Percentiles rank a stretch among this genome's conserved stretches.
These are phyloP conservation scores for Syncephalastrum racemosum DNA, from an alignment of 371 early-diverging fungal genomes.

Conservation along the genomic window DNA sequence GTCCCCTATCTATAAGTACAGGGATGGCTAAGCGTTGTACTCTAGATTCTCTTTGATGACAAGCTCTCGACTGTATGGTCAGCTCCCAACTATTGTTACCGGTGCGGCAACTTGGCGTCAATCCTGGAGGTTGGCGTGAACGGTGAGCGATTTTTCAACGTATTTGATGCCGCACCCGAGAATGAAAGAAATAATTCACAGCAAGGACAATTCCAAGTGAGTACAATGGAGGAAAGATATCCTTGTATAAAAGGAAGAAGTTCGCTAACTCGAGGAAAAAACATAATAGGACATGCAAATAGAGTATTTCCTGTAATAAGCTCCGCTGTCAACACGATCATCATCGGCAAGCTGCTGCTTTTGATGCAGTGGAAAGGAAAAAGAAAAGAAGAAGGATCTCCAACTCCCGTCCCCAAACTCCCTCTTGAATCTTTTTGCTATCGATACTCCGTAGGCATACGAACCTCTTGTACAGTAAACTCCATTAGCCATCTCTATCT, in stretches of 20 bases:
- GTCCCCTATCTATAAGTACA: neutral
- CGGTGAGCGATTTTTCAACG: slow-evolving; percentile 83
- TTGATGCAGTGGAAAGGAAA: no score
- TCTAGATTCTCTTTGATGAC: slow-evolving; percentile 78
- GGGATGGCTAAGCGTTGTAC: no score
- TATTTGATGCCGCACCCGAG: slow-evolving; percentile 90
- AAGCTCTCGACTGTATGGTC: slow-evolving; percentile 91
- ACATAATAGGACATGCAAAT: slow-evolving; percentile 16
- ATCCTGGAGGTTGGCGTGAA: slow-evolving; percentile 87
- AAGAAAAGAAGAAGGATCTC: no score
- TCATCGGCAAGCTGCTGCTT: no score
- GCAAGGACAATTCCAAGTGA: slow-evolving; percentile 20
- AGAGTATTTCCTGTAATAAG: slow-evolving; percentile 19
- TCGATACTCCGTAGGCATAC: no score
- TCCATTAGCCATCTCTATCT: no score
- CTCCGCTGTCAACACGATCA: no score
- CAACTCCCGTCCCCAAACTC: no score
- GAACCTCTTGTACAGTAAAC: no score
- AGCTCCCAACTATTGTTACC: slow-evolving; percentile 91
- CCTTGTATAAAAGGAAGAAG: neutral
- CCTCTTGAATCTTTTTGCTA: no score
- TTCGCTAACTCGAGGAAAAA: no score
- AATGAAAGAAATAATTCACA: slow-evolving; percentile 47
- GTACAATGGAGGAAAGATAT: neutral
- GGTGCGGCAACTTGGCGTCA: slow-evolving; percentile 94